These are phyloP conservation scores for Capsella rubella DNA, from an alignment of 441 rosid genomes.

Conservation along the genomic window DNA sequence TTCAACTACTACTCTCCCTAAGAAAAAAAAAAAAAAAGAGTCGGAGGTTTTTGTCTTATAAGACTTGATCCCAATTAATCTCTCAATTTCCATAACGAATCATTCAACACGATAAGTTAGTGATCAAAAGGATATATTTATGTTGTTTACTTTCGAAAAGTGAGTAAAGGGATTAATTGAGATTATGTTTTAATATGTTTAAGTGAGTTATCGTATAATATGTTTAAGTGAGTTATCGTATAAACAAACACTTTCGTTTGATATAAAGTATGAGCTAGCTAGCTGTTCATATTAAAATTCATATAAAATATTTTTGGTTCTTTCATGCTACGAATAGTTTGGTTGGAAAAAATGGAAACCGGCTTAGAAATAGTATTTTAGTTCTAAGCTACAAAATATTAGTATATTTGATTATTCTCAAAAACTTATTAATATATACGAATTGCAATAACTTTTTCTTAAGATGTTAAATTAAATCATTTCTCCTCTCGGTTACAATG, in stretches of 20 bases:
- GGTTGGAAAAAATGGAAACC: not conserved
- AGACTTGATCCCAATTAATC: not conserved
- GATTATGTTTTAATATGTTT: not conserved
- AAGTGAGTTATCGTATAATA: not conserved
- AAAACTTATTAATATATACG: not conserved
- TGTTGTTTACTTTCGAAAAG: not conserved
- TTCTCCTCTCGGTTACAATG: not conserved
- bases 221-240: slow-evolving; percentile 8
- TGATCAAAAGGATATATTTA: not conserved
- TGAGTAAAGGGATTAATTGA: not conserved
- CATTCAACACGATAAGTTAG: not conserved
- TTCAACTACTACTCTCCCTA: too few relatives aligned
- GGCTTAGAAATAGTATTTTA: not conserved
- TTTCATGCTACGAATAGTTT: not conserved
- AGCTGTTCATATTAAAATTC: not conserved
- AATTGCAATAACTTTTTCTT: not conserved
- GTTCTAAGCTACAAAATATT: too few relatives aligned
- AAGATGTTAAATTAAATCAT: not conserved
- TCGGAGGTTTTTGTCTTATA: not conserved
- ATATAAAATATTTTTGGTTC: not conserved
- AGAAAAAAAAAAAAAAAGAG: too few relatives aligned
- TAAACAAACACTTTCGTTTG: not conserved
- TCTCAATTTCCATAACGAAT: not conserved
- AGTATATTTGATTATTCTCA: not conserved
- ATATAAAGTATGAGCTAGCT: not conserved